Conservation (phyloP, 345 rosid species). For the Ceriops tagal region DNA sequence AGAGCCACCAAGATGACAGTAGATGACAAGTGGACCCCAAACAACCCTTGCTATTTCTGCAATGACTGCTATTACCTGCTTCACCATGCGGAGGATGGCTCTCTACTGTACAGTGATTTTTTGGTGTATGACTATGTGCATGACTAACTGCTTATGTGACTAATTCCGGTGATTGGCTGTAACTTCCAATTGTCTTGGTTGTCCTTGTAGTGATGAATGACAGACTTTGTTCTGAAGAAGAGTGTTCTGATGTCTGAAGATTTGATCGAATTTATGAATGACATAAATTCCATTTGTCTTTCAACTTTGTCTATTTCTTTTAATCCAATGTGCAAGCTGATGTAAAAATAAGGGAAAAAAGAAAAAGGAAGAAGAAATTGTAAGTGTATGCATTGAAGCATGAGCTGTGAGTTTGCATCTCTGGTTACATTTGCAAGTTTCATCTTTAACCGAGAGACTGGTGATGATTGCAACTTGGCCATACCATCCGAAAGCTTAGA, state of each 20-base stretch:
- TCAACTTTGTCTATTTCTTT: too few species aligned
- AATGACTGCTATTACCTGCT: slow-evolving; percentile 61
- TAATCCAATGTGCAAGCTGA: neutral
- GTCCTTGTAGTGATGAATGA: too few species aligned
- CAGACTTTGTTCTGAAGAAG: too few species aligned
- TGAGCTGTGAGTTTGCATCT: slow-evolving; percentile 1
- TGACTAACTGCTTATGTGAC: slow-evolving; percentile 8
- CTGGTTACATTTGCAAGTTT: neutral
- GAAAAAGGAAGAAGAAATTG: neutral
- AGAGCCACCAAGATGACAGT: slow-evolving; percentile 54
- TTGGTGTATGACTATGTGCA: slow-evolving; percentile 52
- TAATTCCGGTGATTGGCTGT: neutral
- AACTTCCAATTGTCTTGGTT: neutral
- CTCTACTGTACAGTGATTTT: slow-evolving; percentile 36
- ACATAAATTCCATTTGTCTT: too few species aligned
- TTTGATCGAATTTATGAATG: too few species aligned
- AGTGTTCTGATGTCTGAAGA: too few species aligned
- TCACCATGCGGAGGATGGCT: slow-evolving; percentile 42
- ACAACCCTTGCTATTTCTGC: slow-evolving; percentile 79
- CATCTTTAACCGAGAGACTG: neutral
- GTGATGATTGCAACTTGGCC: neutral
- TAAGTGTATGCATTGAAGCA: neutral
- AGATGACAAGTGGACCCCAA: slow-evolving; percentile 67
- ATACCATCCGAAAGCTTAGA: slow-evolving; percentile 9
- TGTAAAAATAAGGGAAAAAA: neutral